phyloP scores from a whole-genome alignment of 2,329 filamentous ascomycete genomes.

The Cadophora gregata region DNA sequence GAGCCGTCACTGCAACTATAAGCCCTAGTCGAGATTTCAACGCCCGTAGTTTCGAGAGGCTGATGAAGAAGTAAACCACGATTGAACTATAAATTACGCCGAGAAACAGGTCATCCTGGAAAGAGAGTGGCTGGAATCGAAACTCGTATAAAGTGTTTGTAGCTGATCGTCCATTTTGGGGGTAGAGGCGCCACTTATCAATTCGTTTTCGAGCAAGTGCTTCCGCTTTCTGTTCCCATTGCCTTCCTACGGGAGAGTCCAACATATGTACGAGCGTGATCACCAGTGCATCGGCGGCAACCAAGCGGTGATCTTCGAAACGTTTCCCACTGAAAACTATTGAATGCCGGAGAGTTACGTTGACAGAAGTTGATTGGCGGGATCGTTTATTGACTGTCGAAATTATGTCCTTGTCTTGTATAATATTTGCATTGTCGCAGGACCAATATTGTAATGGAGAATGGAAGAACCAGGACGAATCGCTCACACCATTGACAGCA shows the following conservation, averaged over 20 bases:
- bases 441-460: constrained; percentile 86
- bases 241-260: constrained; percentile 65
- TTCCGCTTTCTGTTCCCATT: constrained; percentile 68
- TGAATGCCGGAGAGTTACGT: constrained; percentile 76
- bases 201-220: constrained; percentile 55
- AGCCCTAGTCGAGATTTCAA: constrained; percentile 79
- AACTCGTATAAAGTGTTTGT: constrained; percentile 76
- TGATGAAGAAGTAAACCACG: constrained; percentile 68
- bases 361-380: constrained; percentile 68
- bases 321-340: constrained; percentile 84
- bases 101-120: constrained; percentile 67
- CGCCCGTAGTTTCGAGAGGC: constrained; percentile 71
- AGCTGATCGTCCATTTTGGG: constrained; percentile 58
- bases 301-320: constrained; percentile 69
- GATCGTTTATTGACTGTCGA: constrained; percentile 71
- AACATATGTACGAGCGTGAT: constrained; percentile 75
- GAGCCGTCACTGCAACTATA: constrained; percentile 71
- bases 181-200: constrained; percentile 69
- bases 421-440: constrained; percentile 64
- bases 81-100: constrained; percentile 69
- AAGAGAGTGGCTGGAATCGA: constrained; percentile 75
- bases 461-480: constrained; percentile 77
- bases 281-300: constrained; percentile 78
- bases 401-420: constrained; percentile 66
- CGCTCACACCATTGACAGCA: constrained; percentile 63